Evolutionary conservation across 805 yeast genomes (phyloP).

Genomic region (Candida vartiovaarae): DNA sequence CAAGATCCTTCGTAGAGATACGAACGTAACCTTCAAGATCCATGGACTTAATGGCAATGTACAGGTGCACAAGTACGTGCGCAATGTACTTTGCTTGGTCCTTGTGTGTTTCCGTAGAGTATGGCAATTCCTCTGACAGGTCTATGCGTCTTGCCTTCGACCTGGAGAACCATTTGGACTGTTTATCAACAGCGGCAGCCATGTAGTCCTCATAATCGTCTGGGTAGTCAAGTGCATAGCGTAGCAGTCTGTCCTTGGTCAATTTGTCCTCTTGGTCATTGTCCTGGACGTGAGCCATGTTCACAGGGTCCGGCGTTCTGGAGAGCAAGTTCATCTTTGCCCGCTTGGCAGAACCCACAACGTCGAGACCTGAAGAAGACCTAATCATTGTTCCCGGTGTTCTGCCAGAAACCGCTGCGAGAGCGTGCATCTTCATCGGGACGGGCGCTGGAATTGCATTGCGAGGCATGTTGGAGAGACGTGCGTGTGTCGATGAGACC

Average conservation of each 20-base stretch:
- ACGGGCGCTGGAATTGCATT: constrained; percentile 17
- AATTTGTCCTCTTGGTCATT: constrained; percentile 11
- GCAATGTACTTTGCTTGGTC: constrained; percentile 70
- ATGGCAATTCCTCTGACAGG: constrained; percentile 52
- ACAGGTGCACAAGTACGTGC: constrained; percentile 74
- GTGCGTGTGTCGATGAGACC: too few species aligned
- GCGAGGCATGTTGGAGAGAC: constrained; percentile 3
- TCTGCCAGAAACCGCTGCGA: constrained; percentile 1
- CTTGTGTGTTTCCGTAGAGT: constrained; percentile 55
- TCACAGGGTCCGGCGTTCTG: constrained; percentile 22
- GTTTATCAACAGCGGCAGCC: constrained; percentile 24
- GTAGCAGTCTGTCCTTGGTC: constrained; percentile 25
- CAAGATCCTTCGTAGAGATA: constrained; percentile 62
- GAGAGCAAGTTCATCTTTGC: constrained; percentile 8
- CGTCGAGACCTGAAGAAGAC: constrained; percentile 13
- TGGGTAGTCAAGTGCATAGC: constrained; percentile 49
- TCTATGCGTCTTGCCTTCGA: constrained; percentile 26
- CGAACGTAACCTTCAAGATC: constrained; percentile 68
- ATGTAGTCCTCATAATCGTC: constrained; percentile 29
- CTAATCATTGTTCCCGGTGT: constrained; percentile 5
- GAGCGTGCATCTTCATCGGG: constrained; percentile 16
- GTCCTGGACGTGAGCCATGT: constrained; percentile 1
- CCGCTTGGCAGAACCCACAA: constrained; percentile 4
- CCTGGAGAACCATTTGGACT: constrained; percentile 34
- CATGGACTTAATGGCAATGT: constrained; percentile 66